phyloP scores from a whole-genome alignment of 31 red algal species.

The Endocladia muricata region DNA sequence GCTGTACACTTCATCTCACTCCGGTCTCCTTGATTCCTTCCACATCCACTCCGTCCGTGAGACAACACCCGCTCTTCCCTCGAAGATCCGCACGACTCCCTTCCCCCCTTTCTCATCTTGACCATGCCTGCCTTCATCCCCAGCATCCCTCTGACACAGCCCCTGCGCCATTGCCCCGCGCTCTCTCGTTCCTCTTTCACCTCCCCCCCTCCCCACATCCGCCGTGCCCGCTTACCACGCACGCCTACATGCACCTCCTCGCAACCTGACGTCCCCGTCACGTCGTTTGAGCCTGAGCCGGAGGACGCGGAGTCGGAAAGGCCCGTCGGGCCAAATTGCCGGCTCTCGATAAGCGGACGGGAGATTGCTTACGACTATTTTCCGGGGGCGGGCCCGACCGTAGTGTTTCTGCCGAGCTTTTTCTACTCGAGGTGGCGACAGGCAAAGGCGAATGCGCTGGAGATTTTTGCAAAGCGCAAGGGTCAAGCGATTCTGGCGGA shows the following conservation, averaged over 20 bases:
- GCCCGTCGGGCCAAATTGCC: constrained; percentile 24
- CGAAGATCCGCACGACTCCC: neutral
- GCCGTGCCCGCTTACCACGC: neutral
- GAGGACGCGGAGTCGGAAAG: neutral
- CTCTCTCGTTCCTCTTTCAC: neutral
- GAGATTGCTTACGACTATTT: constrained; percentile 84
- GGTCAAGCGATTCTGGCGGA: constrained; percentile 77
- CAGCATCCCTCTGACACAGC: neutral
- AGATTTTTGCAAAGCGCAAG: constrained; percentile 80
- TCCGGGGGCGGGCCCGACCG: constrained; percentile 61
- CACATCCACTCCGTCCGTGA: neutral
- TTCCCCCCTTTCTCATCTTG: neutral
- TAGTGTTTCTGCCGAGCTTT: constrained; percentile 92
- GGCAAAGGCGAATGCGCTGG: constrained; percentile 88
- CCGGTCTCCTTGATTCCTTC: neutral
- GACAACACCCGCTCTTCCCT: neutral
- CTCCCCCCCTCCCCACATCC: neutral
- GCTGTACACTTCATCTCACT: neutral
- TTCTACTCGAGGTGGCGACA: constrained; percentile 69
- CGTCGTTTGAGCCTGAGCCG: neutral
- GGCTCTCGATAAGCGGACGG: constrained; percentile 48
- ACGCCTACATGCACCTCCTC: too few relatives aligned
- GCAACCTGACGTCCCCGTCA: too few relatives aligned
- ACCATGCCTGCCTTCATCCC: constrained; percentile 5
- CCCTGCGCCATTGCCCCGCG: neutral